phyloP scores from a whole-genome alignment of 345 rosid species.

The Ceriops tagal region DNA sequence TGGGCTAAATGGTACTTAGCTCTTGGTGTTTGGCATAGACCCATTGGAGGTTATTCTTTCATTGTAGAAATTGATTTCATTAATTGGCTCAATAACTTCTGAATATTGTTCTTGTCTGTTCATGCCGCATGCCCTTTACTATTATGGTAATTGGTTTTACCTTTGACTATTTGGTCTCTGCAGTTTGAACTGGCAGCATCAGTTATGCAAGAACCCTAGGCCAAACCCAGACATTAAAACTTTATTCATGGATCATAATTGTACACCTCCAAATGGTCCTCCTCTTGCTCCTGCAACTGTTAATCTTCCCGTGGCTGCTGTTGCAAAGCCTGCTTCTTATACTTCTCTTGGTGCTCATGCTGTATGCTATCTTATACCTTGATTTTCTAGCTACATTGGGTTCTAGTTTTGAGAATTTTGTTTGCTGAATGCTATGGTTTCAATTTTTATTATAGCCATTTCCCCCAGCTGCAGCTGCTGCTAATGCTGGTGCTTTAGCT shows the following conservation, averaged over 20 bases:
- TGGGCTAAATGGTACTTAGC: neutral
- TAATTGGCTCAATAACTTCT: neutral
- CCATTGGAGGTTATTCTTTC: neutral
- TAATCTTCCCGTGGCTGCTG: slow-evolving; percentile 55
- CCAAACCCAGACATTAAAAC: slow-evolving; percentile 85
- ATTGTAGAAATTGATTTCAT: neutral
- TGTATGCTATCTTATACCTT: slow-evolving; percentile 35
- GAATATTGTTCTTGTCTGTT: neutral
- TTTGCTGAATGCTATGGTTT: slow-evolving; percentile 10
- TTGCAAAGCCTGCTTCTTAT: slow-evolving; percentile 54
- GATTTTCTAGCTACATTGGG: neutral
- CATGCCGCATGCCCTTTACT: neutral
- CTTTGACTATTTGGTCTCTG: slow-evolving; percentile 14
- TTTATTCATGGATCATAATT: slow-evolving; percentile 67
- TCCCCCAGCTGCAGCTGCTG: slow-evolving; percentile 53
- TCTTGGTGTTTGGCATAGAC: slow-evolving; percentile 9
- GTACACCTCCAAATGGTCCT: slow-evolving; percentile 67
- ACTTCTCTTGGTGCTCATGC: slow-evolving; percentile 54
- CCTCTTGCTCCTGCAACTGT: slow-evolving; percentile 62
- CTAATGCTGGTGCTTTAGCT: slow-evolving; percentile 66
- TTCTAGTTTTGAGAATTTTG: neutral
- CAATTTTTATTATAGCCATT: slow-evolving; percentile 41
- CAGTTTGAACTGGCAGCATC: slow-evolving; percentile 96
- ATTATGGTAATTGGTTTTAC: neutral
- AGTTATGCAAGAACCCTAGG: slow-evolving; percentile 80